Conservation (phyloP, 352 stramenopile species). For the Pelagophyceae sp. region DNA sequence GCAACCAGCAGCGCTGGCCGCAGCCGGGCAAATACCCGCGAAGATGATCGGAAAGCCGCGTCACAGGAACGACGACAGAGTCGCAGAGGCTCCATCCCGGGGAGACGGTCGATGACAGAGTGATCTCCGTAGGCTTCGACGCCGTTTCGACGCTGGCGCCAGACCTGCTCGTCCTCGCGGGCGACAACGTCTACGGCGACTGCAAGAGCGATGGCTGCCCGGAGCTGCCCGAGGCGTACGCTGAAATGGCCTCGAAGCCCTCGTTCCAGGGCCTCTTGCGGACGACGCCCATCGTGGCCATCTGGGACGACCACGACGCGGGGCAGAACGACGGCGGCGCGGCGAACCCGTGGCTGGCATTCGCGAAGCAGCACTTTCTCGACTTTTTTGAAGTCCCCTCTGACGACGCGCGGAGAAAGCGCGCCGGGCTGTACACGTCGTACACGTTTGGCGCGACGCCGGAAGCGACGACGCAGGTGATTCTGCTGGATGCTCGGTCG, state of each 20-base stretch:
- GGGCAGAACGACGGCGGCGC: neutral
- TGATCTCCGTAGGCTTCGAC: no score
- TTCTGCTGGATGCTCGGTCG: neutral
- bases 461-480: neutral
- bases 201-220: neutral
- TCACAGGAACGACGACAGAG: no score
- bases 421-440: neutral
- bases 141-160: no score
- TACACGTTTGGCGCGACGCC: neutral
- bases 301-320: constrained; percentile 3
- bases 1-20: no score
- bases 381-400: neutral
- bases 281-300: neutral
- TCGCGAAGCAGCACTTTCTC: neutral
- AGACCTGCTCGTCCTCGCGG: neutral
- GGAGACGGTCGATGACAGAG: no score
- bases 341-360: neutral
- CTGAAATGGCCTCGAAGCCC: neutral
- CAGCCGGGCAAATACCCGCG: no score
- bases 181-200: neutral
- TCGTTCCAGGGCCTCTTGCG: neutral
- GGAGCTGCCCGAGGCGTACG: neutral
- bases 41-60: no score
- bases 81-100: no score
- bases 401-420: neutral